These are phyloP conservation scores for Fusarium aywerte DNA, from an alignment of 2,329 filamentous ascomycete genomes.

Conservation along the genomic window DNA sequence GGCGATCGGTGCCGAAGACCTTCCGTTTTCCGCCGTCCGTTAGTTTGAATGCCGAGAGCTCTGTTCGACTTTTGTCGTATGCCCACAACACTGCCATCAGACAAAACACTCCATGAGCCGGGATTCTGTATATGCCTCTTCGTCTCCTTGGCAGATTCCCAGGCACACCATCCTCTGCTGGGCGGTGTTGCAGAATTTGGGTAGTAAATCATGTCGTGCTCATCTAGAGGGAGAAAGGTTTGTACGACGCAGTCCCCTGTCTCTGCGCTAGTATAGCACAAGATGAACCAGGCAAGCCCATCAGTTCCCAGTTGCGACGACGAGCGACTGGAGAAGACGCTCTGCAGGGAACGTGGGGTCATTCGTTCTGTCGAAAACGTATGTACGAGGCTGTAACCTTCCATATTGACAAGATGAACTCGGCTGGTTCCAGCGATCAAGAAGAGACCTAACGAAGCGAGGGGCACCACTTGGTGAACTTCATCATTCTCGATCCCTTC, in stretches of 20 bases:
- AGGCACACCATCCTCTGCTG: conserved; percentile 60
- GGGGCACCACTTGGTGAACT: conserved; percentile 65
- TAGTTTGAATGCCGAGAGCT: conserved; percentile 15
- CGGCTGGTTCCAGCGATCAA: conserved; percentile 67
- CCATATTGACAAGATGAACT: conserved; percentile 67
- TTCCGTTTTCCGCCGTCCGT: conserved; percentile 35
- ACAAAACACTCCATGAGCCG: conserved; percentile 72
- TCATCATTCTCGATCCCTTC: conserved; percentile 59
- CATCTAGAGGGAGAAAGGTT: conserved; percentile 66
- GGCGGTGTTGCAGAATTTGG: conserved; percentile 53
- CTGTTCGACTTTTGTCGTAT: conserved; percentile 60
- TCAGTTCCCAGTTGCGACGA: conserved; percentile 63
- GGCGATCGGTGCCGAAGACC: conserved; percentile 48
- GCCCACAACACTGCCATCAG: conserved; percentile 70
- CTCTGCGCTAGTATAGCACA: conserved; percentile 70
- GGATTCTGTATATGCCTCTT: conserved; percentile 68
- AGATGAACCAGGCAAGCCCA: conserved; percentile 70
- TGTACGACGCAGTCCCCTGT: conserved; percentile 73
- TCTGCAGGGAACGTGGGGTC: conserved; percentile 68
- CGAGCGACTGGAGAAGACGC: conserved; percentile 61
- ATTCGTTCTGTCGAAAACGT: conserved; percentile 70
- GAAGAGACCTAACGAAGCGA: conserved; percentile 68
- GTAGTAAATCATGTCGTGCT: conserved; percentile 68
- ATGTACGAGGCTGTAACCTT: conserved; percentile 62
- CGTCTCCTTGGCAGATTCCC: conserved; percentile 62